Evolutionary conservation across 208 protist species (phyloP), one percentile per base, ranked within the genome.

Genomic region (Leishmania amazonensis): DNA sequence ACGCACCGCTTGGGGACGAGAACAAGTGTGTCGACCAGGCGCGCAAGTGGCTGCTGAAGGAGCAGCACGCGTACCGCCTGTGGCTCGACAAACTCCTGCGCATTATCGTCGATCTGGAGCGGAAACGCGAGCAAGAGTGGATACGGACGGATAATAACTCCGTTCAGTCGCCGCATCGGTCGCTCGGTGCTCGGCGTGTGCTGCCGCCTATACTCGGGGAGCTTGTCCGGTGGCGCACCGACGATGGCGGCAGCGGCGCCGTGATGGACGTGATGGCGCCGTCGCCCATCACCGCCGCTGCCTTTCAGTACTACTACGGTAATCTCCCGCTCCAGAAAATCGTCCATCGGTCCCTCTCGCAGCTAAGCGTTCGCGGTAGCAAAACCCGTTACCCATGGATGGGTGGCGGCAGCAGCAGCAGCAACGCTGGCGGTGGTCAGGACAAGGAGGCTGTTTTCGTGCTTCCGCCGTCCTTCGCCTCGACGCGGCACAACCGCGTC

Each of bases 201-300:
- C 40, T 91, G 42, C 86, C 89, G 8, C 89, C 92, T 4, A 84
- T 77, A 19, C 82, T 96, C 45, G 88, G 90, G 35, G 85, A 88
- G 51, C 85, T 83, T n/a, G 86, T 94, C 15, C 92, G 92, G 24
- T 96, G 92, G 90, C 75, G 89, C 0, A 81, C 73, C 49, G 70
- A 83, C 54, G 75, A 67, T 53, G 70, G 74, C 62, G 54, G 71
- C 54, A 67, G 80, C 65, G 64, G 62, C 19, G 24, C 28, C n/a
- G 57, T 42, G 49, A 24, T 35, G 5, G 64, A 81, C 31, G 42
- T 38, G 11, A 86, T 76, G 75, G 38, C 62, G 28, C 81, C 38
- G n/a, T 81, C 81, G 31, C 73, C 76, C 49, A 51, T 81, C 64
- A 80, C 81, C 31, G 57, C 77, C n/a, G 53, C 79, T 7, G 71